Conservation (phyloP, 23 red algal genomes). For the Gracilaria gracilis region DNA sequence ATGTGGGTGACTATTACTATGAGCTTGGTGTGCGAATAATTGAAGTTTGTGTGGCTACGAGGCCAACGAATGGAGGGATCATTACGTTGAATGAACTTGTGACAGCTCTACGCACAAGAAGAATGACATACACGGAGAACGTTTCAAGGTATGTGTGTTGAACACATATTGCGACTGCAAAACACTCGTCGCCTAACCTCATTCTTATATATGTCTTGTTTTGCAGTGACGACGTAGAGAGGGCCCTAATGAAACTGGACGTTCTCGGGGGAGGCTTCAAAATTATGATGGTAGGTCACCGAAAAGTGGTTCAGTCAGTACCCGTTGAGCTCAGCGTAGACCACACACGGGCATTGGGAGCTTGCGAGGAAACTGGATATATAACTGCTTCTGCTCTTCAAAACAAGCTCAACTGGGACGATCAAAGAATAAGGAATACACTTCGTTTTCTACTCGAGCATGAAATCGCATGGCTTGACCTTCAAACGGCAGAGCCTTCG, state of each 20-base stretch:
- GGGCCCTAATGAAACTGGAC: constrained; percentile 76
- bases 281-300: constrained; percentile 60
- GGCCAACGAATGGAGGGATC: constrained; percentile 79
- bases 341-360: constrained; percentile 54
- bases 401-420: constrained; percentile 54
- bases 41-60: constrained; percentile 84
- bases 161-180: background rate
- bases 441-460: constrained; percentile 69
- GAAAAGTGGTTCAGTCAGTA: constrained; percentile 70
- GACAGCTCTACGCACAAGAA: constrained; percentile 36
- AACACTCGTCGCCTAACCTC: background rate
- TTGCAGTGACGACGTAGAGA: constrained; percentile 78
- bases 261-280: constrained; percentile 72
- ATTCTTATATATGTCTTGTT: background rate
- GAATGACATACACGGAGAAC: constrained; percentile 79
- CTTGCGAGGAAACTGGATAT: constrained; percentile 45
- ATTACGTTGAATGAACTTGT: constrained; percentile 71
- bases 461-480: constrained; percentile 88
- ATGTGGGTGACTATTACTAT: constrained; percentile 90
- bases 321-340: constrained; percentile 83
- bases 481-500: constrained; percentile 39
- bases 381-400: constrained; percentile 39
- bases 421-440: constrained; percentile 43
- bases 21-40: constrained; percentile 81
- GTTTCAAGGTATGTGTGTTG: constrained; percentile 87